Base-by-base conservation (phyloP, 2,329 filamentous ascomycete species). In the Exserohilum rostratum region DNA sequence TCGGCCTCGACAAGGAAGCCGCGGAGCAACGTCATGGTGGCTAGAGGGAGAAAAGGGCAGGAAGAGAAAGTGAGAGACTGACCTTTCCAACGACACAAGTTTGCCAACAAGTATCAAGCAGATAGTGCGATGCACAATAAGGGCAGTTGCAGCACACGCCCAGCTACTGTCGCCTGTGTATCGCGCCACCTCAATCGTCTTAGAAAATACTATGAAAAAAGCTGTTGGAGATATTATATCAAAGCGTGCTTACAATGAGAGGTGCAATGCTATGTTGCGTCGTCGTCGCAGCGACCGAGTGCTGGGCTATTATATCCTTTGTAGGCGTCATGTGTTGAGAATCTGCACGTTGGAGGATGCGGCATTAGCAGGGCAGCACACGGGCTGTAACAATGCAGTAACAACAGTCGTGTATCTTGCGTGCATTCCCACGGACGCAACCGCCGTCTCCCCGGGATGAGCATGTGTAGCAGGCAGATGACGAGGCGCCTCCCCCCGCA, bases 171-270 rank as follows among this genome's bases (percentile, higher is more conserved):
- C 29, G 18, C 11, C 29, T n/a, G 18, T 7, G 34, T 12, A 38
- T 29, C 44, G 31, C 51, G 49, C 48, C 25, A 35, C 22, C 47
- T n/a, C 35, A 27, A 38, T 33, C 46, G 38, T 34, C 43, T 49
- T 59, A 60, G 70, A 55, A 58, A 59, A 74, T 75, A 65, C 54
- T 67, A 58, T 33, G 54, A 53, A 25, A 71, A 73, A 63, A 70
- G 56, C 71, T 74, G 64, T 66, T 69, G 39, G 48, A 27, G 60
- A 69, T 74, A 75, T 59, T 59, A 74, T 75, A 71, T 68, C 61
- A 53, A 57, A 33, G 50, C 30, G 58, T 58, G 44, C 38, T 58
- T 59, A 55, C 39, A 61, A 60, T 65, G 48, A 48, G 56, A 57
- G 51, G 61, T 69, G 65, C 58, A 58, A 66, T 62, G 61, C 51